Percentiles rank a stretch among this genome's conserved stretches.
Evolutionary conservation across 139 green algal species (phyloP).

Genomic region (Volvox africanus): DNA sequence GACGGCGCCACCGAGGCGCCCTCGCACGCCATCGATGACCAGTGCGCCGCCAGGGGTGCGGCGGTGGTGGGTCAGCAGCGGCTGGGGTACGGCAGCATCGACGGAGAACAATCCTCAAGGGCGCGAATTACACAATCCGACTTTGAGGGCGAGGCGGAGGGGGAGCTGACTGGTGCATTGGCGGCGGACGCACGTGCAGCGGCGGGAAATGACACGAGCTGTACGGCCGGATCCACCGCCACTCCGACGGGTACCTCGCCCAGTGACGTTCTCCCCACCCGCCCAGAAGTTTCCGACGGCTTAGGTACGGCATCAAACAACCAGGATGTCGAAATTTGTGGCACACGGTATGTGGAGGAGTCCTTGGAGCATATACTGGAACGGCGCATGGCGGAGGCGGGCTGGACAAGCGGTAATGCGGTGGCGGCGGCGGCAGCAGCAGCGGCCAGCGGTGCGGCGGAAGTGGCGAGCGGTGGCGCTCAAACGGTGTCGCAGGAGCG

Average conservation of each 20-base stretch:
- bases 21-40: background rate
- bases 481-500: background rate
- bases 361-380: background rate
- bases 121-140: background rate
- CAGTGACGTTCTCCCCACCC: background rate
- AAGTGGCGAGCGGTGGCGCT: background rate
- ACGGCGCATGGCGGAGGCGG: conserved; percentile 1
- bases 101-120: background rate
- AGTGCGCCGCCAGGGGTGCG: background rate
- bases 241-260: background rate
- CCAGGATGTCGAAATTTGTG: background rate
- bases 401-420: background rate
- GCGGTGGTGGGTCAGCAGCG: background rate
- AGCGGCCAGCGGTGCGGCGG: background rate
- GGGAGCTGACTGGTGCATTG: background rate
- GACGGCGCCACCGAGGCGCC: no score
- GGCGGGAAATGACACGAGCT: no score
- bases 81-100: no score
- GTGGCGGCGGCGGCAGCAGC: background rate
- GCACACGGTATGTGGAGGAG: background rate
- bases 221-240: no score
- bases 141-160: background rate
- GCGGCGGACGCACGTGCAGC: no score
- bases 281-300: no score
- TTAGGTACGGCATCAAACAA: no score